Evolutionary conservation across 371 early-diverging fungal genomes (phyloP).

Genomic region (Mucor plumbeus): DNA sequence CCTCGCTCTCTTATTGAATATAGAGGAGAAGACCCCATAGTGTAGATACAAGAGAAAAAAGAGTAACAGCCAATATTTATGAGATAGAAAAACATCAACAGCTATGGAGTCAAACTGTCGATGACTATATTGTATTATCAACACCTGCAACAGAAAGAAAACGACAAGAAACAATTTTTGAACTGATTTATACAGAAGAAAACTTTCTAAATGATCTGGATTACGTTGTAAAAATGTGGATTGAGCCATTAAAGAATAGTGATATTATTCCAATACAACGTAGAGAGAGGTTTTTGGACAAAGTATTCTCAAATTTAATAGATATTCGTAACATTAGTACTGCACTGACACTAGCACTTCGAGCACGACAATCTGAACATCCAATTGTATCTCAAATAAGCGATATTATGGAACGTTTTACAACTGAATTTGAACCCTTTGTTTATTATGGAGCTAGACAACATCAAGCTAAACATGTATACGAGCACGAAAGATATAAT

Average conservation of each 20-base stretch:
- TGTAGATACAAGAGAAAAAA: constrained; percentile 29
- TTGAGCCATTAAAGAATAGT: constrained; percentile 69
- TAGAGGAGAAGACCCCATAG: constrained; percentile 25
- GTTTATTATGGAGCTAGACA: constrained; percentile 89
- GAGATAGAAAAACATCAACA: constrained; percentile 29
- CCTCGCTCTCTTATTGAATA: neutral
- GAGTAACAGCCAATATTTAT: constrained; percentile 26
- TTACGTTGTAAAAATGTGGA: constrained; percentile 62
- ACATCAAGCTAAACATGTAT: constrained; percentile 67
- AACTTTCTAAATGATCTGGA: constrained; percentile 80
- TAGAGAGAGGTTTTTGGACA: constrained; percentile 71
- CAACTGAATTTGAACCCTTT: constrained; percentile 76
- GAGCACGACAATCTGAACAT: constrained; percentile 74
- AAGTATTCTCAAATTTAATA: constrained; percentile 83
- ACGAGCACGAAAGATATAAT: constrained; percentile 39
- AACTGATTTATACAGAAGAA: constrained; percentile 85
- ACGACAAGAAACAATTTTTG: constrained; percentile 87
- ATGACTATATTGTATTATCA: constrained; percentile 71
- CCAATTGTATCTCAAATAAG: constrained; percentile 84
- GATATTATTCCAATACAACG: constrained; percentile 69
- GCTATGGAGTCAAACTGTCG: constrained; percentile 67
- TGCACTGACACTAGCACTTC: constrained; percentile 71
- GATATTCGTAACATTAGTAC: constrained; percentile 75
- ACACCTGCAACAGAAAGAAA: constrained; percentile 79
- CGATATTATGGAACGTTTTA: constrained; percentile 80